phyloP scores from a whole-genome alignment of 2,329 filamentous ascomycete genomes.

The Fonsecaea nubica region DNA sequence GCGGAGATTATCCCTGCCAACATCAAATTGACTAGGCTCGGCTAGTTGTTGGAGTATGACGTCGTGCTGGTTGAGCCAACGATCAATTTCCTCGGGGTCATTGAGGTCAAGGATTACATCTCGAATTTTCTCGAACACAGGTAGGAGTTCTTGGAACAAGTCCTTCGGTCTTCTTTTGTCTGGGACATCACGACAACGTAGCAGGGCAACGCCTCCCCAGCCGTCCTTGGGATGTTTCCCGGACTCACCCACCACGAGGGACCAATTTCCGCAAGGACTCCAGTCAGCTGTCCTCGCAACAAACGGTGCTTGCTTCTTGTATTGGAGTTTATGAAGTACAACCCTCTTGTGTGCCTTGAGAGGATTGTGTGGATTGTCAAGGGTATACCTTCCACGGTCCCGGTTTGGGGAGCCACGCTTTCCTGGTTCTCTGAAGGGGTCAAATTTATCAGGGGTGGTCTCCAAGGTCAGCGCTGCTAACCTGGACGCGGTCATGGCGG shows the following conservation, averaged over 20 bases:
- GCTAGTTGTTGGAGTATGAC: too few species aligned
- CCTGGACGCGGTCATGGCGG: background rate
- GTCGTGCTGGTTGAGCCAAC: too few species aligned
- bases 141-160: background rate
- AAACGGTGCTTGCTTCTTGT: slow-evolving; percentile 28
- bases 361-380: slow-evolving; percentile 29
- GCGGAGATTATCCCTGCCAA: too few species aligned
- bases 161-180: background rate
- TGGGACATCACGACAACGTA: slow-evolving; percentile 11
- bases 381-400: slow-evolving; percentile 32
- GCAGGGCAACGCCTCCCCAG: slow-evolving; percentile 30
- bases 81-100: too few species aligned
- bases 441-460: background rate
- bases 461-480: background rate
- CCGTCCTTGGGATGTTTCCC: slow-evolving; percentile 13
- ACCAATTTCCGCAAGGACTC: slow-evolving; percentile 40
- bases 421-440: background rate
- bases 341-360: slow-evolving; percentile 31
- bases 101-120: background rate
- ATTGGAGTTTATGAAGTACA: slow-evolving; percentile 29
- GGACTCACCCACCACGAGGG: slow-evolving; percentile 38
- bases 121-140: background rate
- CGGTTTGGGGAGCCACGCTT: background rate
- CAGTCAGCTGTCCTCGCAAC: slow-evolving; percentile 35
- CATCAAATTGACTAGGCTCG: too few species aligned